Evolutionary conservation across 257 asterid species (phyloP), one percentile per base, ranked within the genome.

Genomic region (Leptodermis oblonga): DNA sequence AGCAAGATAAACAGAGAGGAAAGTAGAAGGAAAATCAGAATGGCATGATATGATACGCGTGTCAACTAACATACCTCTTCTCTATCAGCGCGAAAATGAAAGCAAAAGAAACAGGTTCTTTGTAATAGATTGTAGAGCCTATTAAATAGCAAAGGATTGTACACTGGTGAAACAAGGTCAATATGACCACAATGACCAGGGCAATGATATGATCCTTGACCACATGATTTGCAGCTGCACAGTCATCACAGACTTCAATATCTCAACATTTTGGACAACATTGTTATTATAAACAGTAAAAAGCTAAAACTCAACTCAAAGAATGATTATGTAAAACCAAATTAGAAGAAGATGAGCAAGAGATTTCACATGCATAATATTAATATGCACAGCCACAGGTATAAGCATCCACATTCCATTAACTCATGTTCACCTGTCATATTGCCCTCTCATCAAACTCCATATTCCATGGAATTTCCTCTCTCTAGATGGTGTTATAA

Each of bases 101-200:
- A 81, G 82, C 97, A 93, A 69, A 62, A 70, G 55, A 90, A 80
- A 75, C 97, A 93, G 17, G 85, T 74, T 55, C 70, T 82, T 59
- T 86, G 84, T 75, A 93, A 80, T 58, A 93, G 66, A 73, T n/a
- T 82, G 70, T 64, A 61, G 85, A 93, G 73, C 73, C 65, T 70
- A 74, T 61, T 67, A 69, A 93, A 85, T 12, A 87, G 77, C 89
- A 93, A 66, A 0, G 99, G 99, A 62, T 93, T 93, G 78, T 85
- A 93, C 65, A 73, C 87, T 1, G 95, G 84, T 0, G 83, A 85
- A 73, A 87, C 95, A 46, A 93, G 96, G 58, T 88, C 95, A 33
- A 93, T 89, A 58, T 90, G 91, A 49, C 99, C 99, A 80, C 92
- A 93, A 74, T 93, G 97, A 70, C 99, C 99, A 14, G 78, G 45